Evolutionary conservation across 345 rosid species (phyloP).

Genomic region (Syzygium jambos): DNA sequence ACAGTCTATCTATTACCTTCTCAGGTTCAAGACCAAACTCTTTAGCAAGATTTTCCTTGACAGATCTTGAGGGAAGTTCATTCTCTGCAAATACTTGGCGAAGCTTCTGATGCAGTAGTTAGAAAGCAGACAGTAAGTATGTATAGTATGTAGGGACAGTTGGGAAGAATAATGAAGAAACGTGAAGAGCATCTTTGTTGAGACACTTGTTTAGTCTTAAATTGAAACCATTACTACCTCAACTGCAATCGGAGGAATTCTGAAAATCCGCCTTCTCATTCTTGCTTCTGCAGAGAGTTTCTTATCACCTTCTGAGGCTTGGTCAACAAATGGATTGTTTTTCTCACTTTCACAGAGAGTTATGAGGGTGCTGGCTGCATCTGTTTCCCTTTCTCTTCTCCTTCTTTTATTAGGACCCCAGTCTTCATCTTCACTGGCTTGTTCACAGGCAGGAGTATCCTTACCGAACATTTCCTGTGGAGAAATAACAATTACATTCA

Average conservation of each 20-base stretch:
- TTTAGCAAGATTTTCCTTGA: conserved; percentile 66
- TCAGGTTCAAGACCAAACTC: conserved; percentile 78
- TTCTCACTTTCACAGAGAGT: conserved; percentile 51
- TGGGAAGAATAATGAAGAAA: not conserved
- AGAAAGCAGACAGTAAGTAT: conserved; percentile 3
- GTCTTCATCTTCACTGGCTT: conserved; percentile 93
- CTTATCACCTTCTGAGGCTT: conserved; percentile 17
- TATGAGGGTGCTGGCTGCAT: conserved; percentile 64
- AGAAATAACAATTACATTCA: not conserved
- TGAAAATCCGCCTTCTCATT: conserved; percentile 47
- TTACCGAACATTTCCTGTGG: conserved; percentile 95
- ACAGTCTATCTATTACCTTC: conserved; percentile 37
- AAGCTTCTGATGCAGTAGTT: conserved; percentile 57
- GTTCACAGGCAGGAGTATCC: conserved; percentile 63
- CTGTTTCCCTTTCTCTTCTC: conserved; percentile 70
- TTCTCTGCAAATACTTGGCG: conserved; percentile 84
- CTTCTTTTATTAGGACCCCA: conserved; percentile 92
- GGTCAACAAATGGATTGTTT: conserved; percentile 22
- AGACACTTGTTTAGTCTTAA: not conserved
- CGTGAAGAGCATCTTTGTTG: not conserved
- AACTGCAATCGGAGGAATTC: conserved; percentile 67
- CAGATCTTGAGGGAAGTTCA: conserved; percentile 84
- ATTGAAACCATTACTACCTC: conserved; percentile 43
- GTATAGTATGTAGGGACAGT: not conserved
- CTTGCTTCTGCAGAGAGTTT: conserved; percentile 27